Conservation (phyloP, 805 yeast species). For the Grigorovia jiainica region DNA sequence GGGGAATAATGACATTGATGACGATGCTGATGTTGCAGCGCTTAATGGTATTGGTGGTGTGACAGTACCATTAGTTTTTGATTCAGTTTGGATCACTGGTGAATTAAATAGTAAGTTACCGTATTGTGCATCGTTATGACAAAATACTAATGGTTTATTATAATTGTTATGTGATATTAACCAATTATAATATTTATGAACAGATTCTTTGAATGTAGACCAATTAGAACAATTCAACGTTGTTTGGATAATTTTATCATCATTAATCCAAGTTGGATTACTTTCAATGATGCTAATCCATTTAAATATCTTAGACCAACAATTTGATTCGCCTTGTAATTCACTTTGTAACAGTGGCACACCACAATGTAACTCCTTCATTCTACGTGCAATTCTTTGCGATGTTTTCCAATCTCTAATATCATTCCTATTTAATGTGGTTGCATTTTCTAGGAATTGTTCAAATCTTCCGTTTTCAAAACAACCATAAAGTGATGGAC, state of each 20-base stretch:
- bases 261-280: slow-evolving; percentile 28
- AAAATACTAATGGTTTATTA: slow-evolving; percentile 51
- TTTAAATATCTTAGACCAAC: slow-evolving; percentile 59
- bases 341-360: slow-evolving; percentile 56
- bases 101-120: slow-evolving; percentile 76
- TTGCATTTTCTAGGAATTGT: slow-evolving; percentile 78
- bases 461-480: slow-evolving; percentile 90
- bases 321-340: slow-evolving; percentile 48
- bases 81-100: slow-evolving; percentile 36
- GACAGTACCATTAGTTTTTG: too few relatives aligned
- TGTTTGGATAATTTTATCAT: slow-evolving; percentile 27
- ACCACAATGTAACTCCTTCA: slow-evolving; percentile 87
- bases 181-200: slow-evolving; percentile 53
- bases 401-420: slow-evolving; percentile 68
- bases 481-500: slow-evolving; percentile 82
- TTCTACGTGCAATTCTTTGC: slow-evolving; percentile 85
- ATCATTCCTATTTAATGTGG: slow-evolving; percentile 63
- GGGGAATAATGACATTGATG: slow-evolving; percentile 24
- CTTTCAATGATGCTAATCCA: slow-evolving; percentile 50
- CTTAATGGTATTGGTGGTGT: slow-evolving; percentile 5
- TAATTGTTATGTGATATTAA: slow-evolving; percentile 33
- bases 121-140: slow-evolving; percentile 95
- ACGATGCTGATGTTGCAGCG: slow-evolving; percentile 4
- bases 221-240: slow-evolving; percentile 36
- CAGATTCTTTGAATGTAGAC: slow-evolving; percentile 38